phyloP scores from a whole-genome alignment of 2,329 filamentous ascomycete species.

The Talaromyces sp. region DNA sequence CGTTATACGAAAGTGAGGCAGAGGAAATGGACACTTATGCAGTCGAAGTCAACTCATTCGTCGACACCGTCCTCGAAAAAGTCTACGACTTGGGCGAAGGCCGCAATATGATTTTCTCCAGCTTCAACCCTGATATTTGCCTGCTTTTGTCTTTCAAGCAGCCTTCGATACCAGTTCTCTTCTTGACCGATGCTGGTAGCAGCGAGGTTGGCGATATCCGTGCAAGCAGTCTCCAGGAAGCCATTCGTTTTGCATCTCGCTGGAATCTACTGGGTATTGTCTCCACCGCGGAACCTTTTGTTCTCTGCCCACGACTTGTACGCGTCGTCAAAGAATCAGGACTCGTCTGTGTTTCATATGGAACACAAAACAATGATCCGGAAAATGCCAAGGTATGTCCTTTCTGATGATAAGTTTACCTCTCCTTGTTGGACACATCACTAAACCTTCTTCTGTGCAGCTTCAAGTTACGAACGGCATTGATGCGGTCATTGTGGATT shows the following conservation, averaged over 20 bases:
- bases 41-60: conserved; percentile 93
- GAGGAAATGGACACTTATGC: conserved; percentile 96
- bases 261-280: conserved; percentile 96
- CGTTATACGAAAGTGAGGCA: conserved; percentile 92
- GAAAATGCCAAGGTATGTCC: conserved; percentile 74
- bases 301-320: conserved; percentile 83
- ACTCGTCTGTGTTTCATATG: conserved; percentile 92
- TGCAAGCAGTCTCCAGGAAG: conserved; percentile 88
- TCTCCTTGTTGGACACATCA: neutral
- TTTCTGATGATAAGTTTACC: neutral
- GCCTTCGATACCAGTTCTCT: conserved; percentile 90
- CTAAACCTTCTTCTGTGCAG: conserved; percentile 41
- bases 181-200: conserved; percentile 87
- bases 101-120: conserved; percentile 94
- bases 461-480: conserved; percentile 92
- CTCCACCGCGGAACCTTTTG: conserved; percentile 79
- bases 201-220: conserved; percentile 79
- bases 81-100: conserved; percentile 81
- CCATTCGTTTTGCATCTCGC: conserved; percentile 85
- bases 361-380: conserved; percentile 83
- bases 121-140: conserved; percentile 96
- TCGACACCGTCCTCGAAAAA: conserved; percentile 84
- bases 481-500: conserved; percentile 96
- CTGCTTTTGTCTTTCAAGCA: conserved; percentile 94
- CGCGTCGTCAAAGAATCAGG: conserved; percentile 92